Conservation (phyloP, 495 filamentous ascomycete species). For the Acidomyces sp. region DNA sequence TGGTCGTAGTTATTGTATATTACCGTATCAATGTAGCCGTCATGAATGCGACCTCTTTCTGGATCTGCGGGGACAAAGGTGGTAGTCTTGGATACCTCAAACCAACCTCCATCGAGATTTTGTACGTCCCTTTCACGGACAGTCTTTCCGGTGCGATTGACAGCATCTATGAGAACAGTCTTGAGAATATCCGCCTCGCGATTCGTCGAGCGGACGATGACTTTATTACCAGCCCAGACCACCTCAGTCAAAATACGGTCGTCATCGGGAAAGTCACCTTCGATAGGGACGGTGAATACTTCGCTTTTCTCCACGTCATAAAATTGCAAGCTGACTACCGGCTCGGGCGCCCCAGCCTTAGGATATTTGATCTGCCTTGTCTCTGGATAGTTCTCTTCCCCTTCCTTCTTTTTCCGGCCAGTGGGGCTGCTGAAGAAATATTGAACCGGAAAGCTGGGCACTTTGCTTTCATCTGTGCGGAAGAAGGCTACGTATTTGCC, state of each 20-base stretch:
- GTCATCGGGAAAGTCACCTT: conserved; percentile 63
- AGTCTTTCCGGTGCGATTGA: conserved; percentile 53
- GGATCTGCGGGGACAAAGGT: conserved; percentile 77
- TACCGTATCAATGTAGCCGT: conserved; percentile 88
- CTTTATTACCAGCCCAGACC: conserved; percentile 73
- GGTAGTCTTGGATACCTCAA: conserved; percentile 82
- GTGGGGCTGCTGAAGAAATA: conserved; percentile 86
- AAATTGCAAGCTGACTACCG: conserved; percentile 72
- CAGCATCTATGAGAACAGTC: conserved; percentile 75
- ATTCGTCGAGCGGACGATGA: conserved; percentile 83
- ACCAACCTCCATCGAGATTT: conserved; percentile 86
- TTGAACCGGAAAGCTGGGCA: conserved; percentile 87
- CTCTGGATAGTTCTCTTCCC: conserved; percentile 83
- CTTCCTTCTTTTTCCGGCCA: conserved; percentile 52
- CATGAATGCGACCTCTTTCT: conserved; percentile 56
- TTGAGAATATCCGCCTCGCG: conserved; percentile 83
- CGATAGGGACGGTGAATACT: conserved; percentile 62
- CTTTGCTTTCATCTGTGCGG: conserved; percentile 79
- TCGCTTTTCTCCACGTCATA: conserved; percentile 75
- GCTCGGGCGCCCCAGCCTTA: conserved; percentile 89
- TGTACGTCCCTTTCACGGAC: conserved; percentile 66
- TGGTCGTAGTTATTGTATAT: conserved; percentile 82
- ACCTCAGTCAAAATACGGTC: conserved; percentile 88
- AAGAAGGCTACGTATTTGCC: conserved; percentile 81
- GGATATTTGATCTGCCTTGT: conserved; percentile 90